phyloP scores from a whole-genome alignment of 2,329 filamentous ascomycete genomes.

The Fusarium brevicatenulatum region DNA sequence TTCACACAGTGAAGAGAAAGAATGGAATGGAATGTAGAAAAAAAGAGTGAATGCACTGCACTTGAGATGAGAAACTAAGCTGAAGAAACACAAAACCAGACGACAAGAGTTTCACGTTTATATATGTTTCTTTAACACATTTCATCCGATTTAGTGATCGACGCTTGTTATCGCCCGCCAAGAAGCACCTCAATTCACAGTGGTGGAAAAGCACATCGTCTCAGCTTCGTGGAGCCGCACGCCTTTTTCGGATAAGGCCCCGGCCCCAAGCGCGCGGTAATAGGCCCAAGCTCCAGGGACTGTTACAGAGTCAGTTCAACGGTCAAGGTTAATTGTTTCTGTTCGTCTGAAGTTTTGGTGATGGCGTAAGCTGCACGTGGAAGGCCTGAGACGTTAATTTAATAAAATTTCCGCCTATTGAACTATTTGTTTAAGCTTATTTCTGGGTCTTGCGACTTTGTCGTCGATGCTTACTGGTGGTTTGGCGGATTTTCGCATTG shows the following conservation, averaged over 20 bases:
- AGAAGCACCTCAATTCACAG: constrained; percentile 24
- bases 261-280: constrained; percentile 32
- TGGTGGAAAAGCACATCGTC: constrained; percentile 38
- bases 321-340: not conserved
- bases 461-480: accelerated
- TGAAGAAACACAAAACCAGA: constrained; percentile 14
- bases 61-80: constrained; percentile 30
- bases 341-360: not conserved
- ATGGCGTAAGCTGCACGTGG: not conserved
- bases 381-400: not conserved
- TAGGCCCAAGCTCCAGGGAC: not conserved
- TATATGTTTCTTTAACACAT: constrained; percentile 14
- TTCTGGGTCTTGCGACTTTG: not conserved
- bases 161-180: not conserved
- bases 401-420: not conserved
- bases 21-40: constrained; percentile 28
- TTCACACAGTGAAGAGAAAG: constrained; percentile 46
- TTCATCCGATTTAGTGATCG: not conserved
- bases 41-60: constrained; percentile 25
- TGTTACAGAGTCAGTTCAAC: constrained; percentile 9
- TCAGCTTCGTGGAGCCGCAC: constrained; percentile 33
- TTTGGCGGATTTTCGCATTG: not conserved
- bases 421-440: constrained; percentile 6
- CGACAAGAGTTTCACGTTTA: not conserved
- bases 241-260: constrained; percentile 29